A percentile compares a stretch with the other conserved stretches of the same genome.
Conservation (phyloP, 1,139 yeast species). For the Sugiyamaella paludigena region DNA sequence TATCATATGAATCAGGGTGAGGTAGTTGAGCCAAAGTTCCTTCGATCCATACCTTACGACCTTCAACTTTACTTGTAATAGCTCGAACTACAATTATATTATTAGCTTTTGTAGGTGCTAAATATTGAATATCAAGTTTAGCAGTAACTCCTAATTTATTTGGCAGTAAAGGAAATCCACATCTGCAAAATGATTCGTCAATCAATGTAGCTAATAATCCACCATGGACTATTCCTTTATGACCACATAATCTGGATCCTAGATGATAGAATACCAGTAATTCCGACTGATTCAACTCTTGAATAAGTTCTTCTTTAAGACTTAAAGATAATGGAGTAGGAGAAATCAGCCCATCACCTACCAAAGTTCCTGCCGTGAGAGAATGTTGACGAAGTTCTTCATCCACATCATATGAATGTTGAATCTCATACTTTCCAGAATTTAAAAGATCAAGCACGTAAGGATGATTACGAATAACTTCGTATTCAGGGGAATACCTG, state of each 20-base stretch:
- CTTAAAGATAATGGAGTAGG: constrained; percentile 35
- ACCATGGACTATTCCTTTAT: constrained; percentile 77
- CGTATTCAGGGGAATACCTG: constrained; percentile 16
- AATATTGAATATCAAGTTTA: constrained; percentile 60
- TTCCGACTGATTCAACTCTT: constrained; percentile 24
- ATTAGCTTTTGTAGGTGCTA: constrained; percentile 62
- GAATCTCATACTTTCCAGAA: constrained; percentile 24
- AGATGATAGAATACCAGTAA: constrained; percentile 55
- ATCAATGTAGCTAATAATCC: constrained; percentile 80
- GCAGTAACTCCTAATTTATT: constrained; percentile 91
- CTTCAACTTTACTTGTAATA: constrained; percentile 61
- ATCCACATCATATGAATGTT: constrained; percentile 29
- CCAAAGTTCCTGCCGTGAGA: constrained; percentile 36
- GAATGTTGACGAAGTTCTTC: constrained; percentile 28
- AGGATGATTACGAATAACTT: constrained; percentile 26
- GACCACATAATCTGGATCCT: constrained; percentile 63
- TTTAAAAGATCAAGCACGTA: constrained; percentile 24
- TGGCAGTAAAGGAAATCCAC: constrained; percentile 86
- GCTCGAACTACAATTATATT: constrained; percentile 68
- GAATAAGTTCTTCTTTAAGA: constrained; percentile 25
- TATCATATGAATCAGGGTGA: constrained; percentile 18
- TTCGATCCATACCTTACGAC: constrained; percentile 74
- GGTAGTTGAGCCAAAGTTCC: constrained; percentile 43
- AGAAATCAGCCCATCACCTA: constrained; percentile 34
- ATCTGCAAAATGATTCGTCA: constrained; percentile 82